Percentiles rank a stretch among this genome's conserved stretches.
Evolutionary conservation across 2,329 filamentous ascomycete genomes (phyloP).

Genomic region (Alternaria ethzedia): DNA sequence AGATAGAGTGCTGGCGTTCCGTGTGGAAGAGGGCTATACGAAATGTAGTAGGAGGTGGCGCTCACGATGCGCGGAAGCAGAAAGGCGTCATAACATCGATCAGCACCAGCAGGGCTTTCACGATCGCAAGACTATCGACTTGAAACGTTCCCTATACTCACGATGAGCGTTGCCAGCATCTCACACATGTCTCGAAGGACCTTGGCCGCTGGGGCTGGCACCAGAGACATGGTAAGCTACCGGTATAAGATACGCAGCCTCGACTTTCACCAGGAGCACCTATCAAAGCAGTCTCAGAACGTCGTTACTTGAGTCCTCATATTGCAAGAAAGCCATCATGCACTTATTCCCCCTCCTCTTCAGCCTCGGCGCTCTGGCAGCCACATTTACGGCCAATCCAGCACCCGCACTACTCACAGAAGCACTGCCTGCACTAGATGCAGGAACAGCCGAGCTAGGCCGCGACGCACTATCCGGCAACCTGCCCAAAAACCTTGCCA

Average conservation of each 20-base stretch:
- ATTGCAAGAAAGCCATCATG: background rate
- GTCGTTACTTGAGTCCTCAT: background rate
- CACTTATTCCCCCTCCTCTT: background rate
- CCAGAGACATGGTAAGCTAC: background rate
- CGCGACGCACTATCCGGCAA: background rate
- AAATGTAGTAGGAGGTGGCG: background rate
- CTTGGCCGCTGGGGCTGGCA: background rate
- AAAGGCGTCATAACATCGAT: background rate
- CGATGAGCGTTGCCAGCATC: background rate
- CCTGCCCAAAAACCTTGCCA: constrained; percentile 3
- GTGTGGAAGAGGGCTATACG: background rate
- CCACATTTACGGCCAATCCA: background rate
- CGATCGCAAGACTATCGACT: background rate
- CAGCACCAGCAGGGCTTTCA: background rate
- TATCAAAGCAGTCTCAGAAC: background rate
- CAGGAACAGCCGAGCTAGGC: background rate
- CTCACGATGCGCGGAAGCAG: background rate
- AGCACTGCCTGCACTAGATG: background rate
- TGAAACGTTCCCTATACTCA: background rate
- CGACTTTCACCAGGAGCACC: background rate
- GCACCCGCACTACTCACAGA: background rate
- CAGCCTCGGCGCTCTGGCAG: background rate
- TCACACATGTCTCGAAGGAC: background rate
- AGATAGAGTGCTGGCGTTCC: background rate
- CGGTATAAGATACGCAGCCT: background rate